Evolutionary conservation across 106 monocot genomes (phyloP).

Genomic region (Dendrobium nobile): DNA sequence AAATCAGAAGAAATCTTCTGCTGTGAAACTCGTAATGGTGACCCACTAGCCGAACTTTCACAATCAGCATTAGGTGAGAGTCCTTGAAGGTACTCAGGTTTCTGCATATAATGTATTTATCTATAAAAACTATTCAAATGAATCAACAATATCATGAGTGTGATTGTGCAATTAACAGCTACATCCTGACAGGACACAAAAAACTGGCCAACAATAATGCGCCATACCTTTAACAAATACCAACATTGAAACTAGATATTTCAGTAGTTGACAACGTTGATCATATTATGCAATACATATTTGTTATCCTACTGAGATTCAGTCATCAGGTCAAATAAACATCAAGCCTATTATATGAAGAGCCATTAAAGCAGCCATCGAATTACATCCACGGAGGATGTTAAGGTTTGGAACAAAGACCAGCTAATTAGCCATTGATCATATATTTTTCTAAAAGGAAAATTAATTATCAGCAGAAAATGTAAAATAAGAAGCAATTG

Average conservation of each 20-base stretch:
- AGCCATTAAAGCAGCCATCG: not conserved
- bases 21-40: conserved; percentile 48
- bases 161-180: not conserved
- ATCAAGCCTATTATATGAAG: not conserved
- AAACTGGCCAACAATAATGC: not conserved
- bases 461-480: too few species aligned
- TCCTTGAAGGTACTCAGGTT: conserved; percentile 51
- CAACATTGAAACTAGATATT: too few species aligned
- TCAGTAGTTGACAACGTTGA: too few species aligned
- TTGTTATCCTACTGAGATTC: not conserved
- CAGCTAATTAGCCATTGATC: too few species aligned
- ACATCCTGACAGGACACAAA: not conserved
- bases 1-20: conserved; percentile 37
- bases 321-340: not conserved
- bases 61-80: conserved; percentile 44
- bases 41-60: conserved; percentile 65
- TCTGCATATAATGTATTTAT: conserved; percentile 40
- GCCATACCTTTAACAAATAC: too few species aligned
- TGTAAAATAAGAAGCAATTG: too few species aligned
- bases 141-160: not conserved
- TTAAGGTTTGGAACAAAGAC: too few species aligned
- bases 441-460: too few species aligned
- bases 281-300: not conserved
- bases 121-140: not conserved
- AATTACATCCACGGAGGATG: not conserved